These are phyloP conservation scores for Plasmodium blacklocki DNA, from an alignment of 169 alveolate genomes.

Conservation along the genomic window DNA sequence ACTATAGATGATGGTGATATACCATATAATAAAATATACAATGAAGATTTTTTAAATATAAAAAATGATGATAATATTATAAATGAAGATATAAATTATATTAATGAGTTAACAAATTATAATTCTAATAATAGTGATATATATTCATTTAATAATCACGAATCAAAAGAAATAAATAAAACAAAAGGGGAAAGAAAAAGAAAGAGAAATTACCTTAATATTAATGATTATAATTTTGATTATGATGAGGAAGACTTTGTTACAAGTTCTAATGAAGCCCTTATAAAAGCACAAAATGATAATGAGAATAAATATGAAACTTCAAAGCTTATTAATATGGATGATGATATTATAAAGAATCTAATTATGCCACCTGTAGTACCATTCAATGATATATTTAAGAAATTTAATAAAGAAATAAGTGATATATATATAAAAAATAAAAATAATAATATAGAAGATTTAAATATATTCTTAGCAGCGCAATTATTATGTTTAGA, in stretches of 20 bases:
- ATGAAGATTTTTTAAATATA: conserved; percentile 9
- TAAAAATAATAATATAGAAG: conserved; percentile 25
- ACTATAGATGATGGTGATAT: conserved; percentile 18
- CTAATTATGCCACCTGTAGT: conserved; percentile 59
- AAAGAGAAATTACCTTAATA: conserved; percentile 56
- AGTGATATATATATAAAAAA: conserved; percentile 53
- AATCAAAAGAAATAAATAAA: background rate
- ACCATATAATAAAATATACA: conserved; percentile 15
- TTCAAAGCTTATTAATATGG: conserved; percentile 27
- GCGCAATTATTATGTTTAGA: conserved; percentile 60
- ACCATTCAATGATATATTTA: conserved; percentile 48
- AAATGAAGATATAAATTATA: conserved; percentile 3
- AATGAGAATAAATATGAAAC: background rate
- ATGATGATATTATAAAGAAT: conserved; percentile 30
- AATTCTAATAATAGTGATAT: background rate
- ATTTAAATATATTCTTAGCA: conserved; percentile 38
- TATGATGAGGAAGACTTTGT: conserved; percentile 60
- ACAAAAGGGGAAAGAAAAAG: conserved; percentile 19
- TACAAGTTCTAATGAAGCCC: conserved; percentile 28
- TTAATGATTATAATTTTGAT: conserved; percentile 52
- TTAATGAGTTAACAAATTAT: too few species aligned
- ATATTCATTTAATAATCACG: background rate
- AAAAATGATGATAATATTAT: conserved; percentile 7
- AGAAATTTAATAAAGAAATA: conserved; percentile 71
- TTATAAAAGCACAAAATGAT: conserved; percentile 14